Evolutionary conservation across 306 rosid species (phyloP).

Genomic region (Casuarina glauca): DNA sequence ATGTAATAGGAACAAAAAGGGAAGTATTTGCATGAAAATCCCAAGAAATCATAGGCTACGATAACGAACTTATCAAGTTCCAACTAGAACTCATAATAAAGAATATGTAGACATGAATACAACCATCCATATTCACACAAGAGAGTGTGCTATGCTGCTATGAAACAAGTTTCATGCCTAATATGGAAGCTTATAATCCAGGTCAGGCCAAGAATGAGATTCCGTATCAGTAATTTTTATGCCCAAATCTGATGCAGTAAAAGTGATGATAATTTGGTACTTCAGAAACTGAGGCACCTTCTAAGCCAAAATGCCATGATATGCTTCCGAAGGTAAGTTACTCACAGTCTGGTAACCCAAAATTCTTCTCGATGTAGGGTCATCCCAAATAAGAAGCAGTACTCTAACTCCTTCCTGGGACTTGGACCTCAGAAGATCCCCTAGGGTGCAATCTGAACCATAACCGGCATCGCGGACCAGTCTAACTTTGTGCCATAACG

Average conservation of each 20-base stretch:
- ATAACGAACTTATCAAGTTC: slow-evolving; percentile 15
- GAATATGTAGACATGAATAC: slow-evolving; percentile 10
- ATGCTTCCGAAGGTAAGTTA: slow-evolving; percentile 18
- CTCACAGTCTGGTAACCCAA: slow-evolving; percentile 82
- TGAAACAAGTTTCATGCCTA: background rate
- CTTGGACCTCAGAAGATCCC: slow-evolving; percentile 80
- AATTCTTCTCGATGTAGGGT: slow-evolving; percentile 91
- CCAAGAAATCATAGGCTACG: background rate
- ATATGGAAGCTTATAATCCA: background rate
- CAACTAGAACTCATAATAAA: slow-evolving; percentile 15
- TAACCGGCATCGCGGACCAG: slow-evolving; percentile 62
- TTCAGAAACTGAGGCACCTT: background rate
- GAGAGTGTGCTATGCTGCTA: background rate
- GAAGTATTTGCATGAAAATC: background rate
- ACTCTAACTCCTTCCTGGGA: slow-evolving; percentile 97
- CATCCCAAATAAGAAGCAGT: slow-evolving; percentile 97
- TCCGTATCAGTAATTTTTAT: background rate
- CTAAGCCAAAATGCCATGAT: slow-evolving; percentile 11
- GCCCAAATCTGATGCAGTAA: background rate
- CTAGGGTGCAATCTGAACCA: slow-evolving; percentile 49
- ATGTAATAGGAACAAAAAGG: slow-evolving; percentile 15
- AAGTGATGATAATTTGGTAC: background rate
- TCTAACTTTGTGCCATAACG: slow-evolving; percentile 89
- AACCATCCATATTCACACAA: background rate
- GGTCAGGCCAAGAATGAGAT: slow-evolving; percentile 3